These are phyloP conservation scores for Cicer bijugum DNA, from an alignment of 306 rosid genomes.

Conservation along the genomic window DNA sequence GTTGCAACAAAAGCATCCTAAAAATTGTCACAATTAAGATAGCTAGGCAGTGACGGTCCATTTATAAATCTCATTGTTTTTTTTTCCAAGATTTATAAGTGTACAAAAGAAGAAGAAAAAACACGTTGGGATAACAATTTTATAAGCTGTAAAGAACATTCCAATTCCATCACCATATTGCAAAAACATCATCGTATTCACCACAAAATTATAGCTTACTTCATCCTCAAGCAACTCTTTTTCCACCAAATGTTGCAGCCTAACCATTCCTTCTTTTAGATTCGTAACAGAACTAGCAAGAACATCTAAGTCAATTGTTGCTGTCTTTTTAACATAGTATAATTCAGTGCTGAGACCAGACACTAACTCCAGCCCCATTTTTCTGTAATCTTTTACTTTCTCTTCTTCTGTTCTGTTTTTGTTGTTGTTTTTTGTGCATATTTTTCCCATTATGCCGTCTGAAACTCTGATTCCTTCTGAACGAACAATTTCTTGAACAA, in stretches of 20 bases:
- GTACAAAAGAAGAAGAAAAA: too few relatives aligned
- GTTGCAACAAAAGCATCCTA: too few relatives aligned
- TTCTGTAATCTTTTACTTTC: constrained; percentile 76
- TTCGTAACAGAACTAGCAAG: constrained; percentile 74
- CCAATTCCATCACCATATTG: constrained; percentile 51
- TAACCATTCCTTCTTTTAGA: constrained; percentile 64
- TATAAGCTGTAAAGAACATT: too few relatives aligned
- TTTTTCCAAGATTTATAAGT: too few relatives aligned
- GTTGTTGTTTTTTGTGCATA: constrained; percentile 66
- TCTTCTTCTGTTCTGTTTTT: constrained; percentile 67
- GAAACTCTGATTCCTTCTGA: constrained; percentile 84
- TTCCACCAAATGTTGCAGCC: constrained; percentile 49
- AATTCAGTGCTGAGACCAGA: constrained; percentile 87
- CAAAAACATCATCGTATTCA: constrained; percentile 55
- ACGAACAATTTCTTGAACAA: constrained; percentile 84
- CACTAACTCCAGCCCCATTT: constrained; percentile 88
- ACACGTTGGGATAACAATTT: too few relatives aligned
- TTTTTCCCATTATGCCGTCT: constrained; percentile 92
- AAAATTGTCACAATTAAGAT: too few relatives aligned
- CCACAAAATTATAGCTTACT: constrained; percentile 49
- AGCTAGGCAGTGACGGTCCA: too few relatives aligned
- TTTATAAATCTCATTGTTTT: too few relatives aligned
- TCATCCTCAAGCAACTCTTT: constrained; percentile 56
- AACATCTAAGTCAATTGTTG: constrained; percentile 81
- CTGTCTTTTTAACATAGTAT: constrained; percentile 85